These are phyloP conservation scores for Wallemia ichthyophaga DNA, from an alignment of 1,284 basidiomycete genomes.

Conservation along the genomic window DNA sequence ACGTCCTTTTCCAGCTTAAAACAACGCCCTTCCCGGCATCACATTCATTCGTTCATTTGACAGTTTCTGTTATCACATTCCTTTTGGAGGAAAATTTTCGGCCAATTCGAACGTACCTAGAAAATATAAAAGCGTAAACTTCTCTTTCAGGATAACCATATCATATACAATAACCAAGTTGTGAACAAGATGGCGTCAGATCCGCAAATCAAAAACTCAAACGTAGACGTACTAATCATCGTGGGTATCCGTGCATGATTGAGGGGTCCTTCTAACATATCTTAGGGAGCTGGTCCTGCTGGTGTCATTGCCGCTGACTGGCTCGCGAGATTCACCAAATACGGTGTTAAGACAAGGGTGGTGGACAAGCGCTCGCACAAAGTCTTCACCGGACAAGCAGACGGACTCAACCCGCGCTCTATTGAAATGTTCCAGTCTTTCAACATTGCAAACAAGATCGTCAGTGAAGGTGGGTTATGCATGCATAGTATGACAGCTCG, in stretches of 20 bases:
- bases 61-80: background rate
- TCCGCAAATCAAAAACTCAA: background rate
- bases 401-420: constrained; percentile 44
- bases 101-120: background rate
- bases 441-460: background rate
- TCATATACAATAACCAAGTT: background rate
- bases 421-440: constrained; percentile 28
- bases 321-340: background rate
- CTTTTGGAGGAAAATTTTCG: background rate
- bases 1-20: too few species aligned
- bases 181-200: too few species aligned
- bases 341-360: constrained; percentile 24
- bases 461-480: background rate
- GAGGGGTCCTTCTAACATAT: background rate
- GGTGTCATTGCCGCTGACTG: constrained; percentile 12
- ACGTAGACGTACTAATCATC: constrained; percentile 1
- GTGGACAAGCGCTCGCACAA: constrained; percentile 29
- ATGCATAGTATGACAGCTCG: background rate
- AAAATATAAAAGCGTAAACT: background rate
- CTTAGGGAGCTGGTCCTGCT: constrained; percentile 24
- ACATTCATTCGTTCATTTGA: background rate
- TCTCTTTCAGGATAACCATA: background rate
- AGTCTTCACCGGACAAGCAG: constrained; percentile 32
- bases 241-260: background rate
- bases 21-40: too few species aligned